Evolutionary conservation across 441 rosid species (phyloP), one percentile per base, ranked within the genome.

Genomic region (Viola pubescens): DNA sequence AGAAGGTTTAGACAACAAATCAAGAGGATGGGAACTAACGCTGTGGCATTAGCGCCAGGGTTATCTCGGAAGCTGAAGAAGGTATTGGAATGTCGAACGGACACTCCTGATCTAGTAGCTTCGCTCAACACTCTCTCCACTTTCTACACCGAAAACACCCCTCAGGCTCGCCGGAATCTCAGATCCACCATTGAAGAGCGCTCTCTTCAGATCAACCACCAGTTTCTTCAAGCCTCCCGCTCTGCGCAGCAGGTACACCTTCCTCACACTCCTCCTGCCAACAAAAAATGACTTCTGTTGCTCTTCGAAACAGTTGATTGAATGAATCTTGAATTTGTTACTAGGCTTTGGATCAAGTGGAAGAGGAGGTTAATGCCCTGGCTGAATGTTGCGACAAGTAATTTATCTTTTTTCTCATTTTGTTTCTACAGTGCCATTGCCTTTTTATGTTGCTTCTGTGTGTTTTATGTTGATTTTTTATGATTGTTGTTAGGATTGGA

Each of bases 181-280:
- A 81, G 96, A 88, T 94, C 97, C 73, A 80, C 96, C 78, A 80
- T 94, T 66, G 97, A 94, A 86, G 83, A 88, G 64, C 96, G 99
- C 42, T 81, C 97, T 51, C 96, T 94, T 54, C 70, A 77, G 72
- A 86, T 94, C 84, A 88, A 94, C 58, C 65, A 65, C n/a, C 89
- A 90, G 60, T 94, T 94, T 62, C 94, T 94, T 9, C 77, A 64
- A 6, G 91, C 97, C 46, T 88, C 97, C 51, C 66, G 72, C 51
- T 66, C 90, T 48, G 80, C 97, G 34, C 99, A 90, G 75, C 81
- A 69, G 58, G 89, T 75, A 5, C n/a, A 45, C 16, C 3, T 11
- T 38, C 14, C 13, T 9, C 3, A 2, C 48, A 46, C 37, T 51
- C 19, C 41, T 40, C n/a, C 26, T 51, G 9, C 54, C 9, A 6